Evolutionary conservation across 108 stramenopile genomes (phyloP), one percentile per base, ranked within the genome.

Genomic region (Epithemia pelagica): DNA sequence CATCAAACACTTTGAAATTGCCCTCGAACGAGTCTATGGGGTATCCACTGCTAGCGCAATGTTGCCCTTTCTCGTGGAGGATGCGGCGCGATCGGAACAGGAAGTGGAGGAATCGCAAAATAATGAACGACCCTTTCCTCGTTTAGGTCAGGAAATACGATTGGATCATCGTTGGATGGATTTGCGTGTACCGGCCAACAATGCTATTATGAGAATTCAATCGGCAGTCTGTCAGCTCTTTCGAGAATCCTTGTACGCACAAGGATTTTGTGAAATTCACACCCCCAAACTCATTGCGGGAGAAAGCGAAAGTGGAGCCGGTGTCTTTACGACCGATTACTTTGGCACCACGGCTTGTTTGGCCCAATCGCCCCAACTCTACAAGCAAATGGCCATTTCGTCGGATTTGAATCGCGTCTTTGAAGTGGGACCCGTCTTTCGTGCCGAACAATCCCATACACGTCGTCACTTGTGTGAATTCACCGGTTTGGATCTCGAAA

Each of bases 351-450:
- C 83, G 2, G 97, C 96, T 0, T 98, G 97, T 80, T 83, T 98
- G 61, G 97, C 97, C 8, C 97, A 98, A 76, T 96, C 95, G 2
- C 97, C 97, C 0, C 97, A 98, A 72, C 76, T 98, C 25, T 98
- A 97, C 88, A 98, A 98, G 66, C 97, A 98, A 79, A 96, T 98
- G 96, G 97, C 97, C 5, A 92, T 98, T 55, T 87, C 96, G 20
- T 91, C 91, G 24, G 97, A 98, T 76, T 62, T 98, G 52, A 80
- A 77, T 19, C 62, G 95, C 23, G 97, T 98, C 0, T 98, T 96
- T 75, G 97, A 98, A 81, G 82, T 94, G 54, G 97, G 95, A 1
- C 97, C 97, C 0, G 97, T 98, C 21, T 98, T 98, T 72, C 82
- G 97, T 22, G 97, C 97, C 0, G 97, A 98, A 72, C 96, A 97